Evolutionary conservation across 139 green algal genomes (phyloP), one percentile per base, ranked within the genome.

Genomic region (Chlamydomonas sp.): DNA sequence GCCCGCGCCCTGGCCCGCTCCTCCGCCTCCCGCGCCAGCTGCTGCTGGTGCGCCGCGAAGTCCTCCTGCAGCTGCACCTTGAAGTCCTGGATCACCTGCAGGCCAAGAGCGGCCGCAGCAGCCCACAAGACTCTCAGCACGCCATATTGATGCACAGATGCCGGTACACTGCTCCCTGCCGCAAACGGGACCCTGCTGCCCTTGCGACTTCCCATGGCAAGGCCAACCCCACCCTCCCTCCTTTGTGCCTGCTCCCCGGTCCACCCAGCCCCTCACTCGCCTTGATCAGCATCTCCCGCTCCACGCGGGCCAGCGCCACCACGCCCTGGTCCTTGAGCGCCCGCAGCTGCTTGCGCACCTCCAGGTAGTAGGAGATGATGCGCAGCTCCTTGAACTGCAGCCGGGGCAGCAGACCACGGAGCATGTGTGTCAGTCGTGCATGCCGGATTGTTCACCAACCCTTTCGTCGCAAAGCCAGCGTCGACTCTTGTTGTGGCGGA

Each of bases 251-350:
- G 31, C 31, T 49, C 31, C 31, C 31, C 31, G 31, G 31, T 49
- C 31, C 31, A 49, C 31, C 31, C 31, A 49, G 31, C 31, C 31
- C 31, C 20, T 16, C 1, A n/a, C 80, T 0, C 83, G 91, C 89
- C 89, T 95, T 93, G 61, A 90, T 74, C 74, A 95, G 67, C 90
- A 95, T 95, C 80, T 95, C 89, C 57, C 89, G 82, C 90, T 95
- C 90, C 64, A 95, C 89, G 18, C 89, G 77, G 2, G 84, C 85
- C 73, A 95, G 83, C 16, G 89, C 80, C 71, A 88, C 84, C 67
- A 79, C 87, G 14, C 90, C 92, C 60, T 88, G 76, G 18, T 88
- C 78, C 9, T 90, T 80, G 71, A 92, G 79, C 66, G 75, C 90
- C 31, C 81, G 81, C 84, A 94, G 85, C 85, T 94, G 88, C 84